Conservation (phyloP, 495 filamentous ascomycete species). For the Aspergillus campestris region DNA sequence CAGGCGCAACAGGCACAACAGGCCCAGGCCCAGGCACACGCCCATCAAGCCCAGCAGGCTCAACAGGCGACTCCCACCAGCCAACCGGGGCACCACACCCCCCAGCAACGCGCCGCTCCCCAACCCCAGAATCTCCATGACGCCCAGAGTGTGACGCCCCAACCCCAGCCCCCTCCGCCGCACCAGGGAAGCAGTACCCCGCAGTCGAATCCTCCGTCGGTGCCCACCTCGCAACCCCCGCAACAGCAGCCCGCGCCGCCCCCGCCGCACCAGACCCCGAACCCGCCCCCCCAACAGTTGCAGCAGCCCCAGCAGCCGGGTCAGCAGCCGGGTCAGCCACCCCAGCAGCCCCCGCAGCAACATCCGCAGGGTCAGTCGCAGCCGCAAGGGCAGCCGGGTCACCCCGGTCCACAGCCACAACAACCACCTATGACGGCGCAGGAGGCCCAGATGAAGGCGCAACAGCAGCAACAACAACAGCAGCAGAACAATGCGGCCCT, state of each 20-base stretch:
- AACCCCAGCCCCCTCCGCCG: conserved; percentile 44
- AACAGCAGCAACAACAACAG: conserved; percentile 35
- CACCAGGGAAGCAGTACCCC: conserved; percentile 39
- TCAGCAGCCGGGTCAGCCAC: conserved; percentile 30
- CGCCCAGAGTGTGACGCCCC: conserved; percentile 40
- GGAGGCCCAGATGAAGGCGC: conserved; percentile 36
- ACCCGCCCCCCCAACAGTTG: conserved; percentile 39
- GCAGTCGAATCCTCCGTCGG: conserved; percentile 42
- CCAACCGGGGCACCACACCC: conserved; percentile 38
- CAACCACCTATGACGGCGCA: conserved; percentile 32
- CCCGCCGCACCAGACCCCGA: conserved; percentile 39
- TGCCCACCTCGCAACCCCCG: conserved; percentile 29
- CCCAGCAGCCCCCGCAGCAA: conserved; percentile 26
- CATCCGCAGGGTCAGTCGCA: conserved; percentile 35
- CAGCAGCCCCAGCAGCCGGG: conserved; percentile 36
- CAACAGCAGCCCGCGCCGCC: conserved; percentile 35
- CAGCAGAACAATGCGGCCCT: conserved; percentile 34
- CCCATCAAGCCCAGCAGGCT: conserved; percentile 27
- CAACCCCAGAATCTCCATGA: conserved; percentile 41
- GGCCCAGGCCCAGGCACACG: conserved; percentile 27
- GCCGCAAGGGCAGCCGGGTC: conserved; percentile 11
- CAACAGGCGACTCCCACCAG: conserved; percentile 32
- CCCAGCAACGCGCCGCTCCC: conserved; percentile 35
- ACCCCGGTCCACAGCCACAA: conserved; percentile 2
- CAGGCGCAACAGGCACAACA: conserved; percentile 33